Percentiles rank a stretch among this genome's conserved stretches.
Conservation (phyloP, 2,329 filamentous ascomycete genomes). For the Graphilbum fragrans region DNA sequence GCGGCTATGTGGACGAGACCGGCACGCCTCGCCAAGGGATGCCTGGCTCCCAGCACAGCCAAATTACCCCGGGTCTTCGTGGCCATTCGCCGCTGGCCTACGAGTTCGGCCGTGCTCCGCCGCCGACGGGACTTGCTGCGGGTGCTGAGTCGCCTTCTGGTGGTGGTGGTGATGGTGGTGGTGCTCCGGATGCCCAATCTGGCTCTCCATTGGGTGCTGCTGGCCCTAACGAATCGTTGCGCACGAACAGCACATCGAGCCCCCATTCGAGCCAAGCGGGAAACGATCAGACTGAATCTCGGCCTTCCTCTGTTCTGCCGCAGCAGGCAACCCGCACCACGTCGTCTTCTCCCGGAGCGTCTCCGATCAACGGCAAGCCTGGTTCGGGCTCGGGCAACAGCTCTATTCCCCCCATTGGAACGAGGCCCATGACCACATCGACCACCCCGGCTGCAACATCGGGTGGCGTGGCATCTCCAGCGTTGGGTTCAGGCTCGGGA, state of each 20-base stretch:
- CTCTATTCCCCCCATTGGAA: conserved; percentile 85
- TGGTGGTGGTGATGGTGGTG: conserved; percentile 12
- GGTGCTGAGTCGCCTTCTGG: conserved; percentile 4
- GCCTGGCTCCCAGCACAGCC: conserved; percentile 43
- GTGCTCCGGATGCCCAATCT: conserved; percentile 4
- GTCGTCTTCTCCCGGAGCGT: conserved; percentile 74
- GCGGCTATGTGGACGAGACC: conserved; percentile 56
- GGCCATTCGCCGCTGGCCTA: conserved; percentile 72
- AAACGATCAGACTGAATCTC: conserved; percentile 27
- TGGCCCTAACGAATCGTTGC: conserved; percentile 44
- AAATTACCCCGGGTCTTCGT: conserved; percentile 48
- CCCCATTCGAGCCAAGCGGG: conserved; percentile 55
- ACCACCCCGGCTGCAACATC: conserved; percentile 16
- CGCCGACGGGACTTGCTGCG: conserved; percentile 32
- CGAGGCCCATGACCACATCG: conserved; percentile 59
- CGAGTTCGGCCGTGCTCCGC: conserved; percentile 41
- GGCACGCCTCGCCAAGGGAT: conserved; percentile 50
- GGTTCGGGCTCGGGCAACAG: conserved; percentile 31
- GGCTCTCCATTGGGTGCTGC: conserved; percentile 37
- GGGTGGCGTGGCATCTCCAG: conserved; percentile 27
- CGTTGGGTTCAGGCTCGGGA: conserved; percentile 46
- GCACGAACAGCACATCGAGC: conserved; percentile 75
- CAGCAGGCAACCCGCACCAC: conserved; percentile 68
- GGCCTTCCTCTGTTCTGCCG: conserved; percentile 33
- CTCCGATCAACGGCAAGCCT: conserved; percentile 51